Base-by-base conservation (phyloP, 2,329 filamentous ascomycete genomes). In the Didymella lethalis region DNA sequence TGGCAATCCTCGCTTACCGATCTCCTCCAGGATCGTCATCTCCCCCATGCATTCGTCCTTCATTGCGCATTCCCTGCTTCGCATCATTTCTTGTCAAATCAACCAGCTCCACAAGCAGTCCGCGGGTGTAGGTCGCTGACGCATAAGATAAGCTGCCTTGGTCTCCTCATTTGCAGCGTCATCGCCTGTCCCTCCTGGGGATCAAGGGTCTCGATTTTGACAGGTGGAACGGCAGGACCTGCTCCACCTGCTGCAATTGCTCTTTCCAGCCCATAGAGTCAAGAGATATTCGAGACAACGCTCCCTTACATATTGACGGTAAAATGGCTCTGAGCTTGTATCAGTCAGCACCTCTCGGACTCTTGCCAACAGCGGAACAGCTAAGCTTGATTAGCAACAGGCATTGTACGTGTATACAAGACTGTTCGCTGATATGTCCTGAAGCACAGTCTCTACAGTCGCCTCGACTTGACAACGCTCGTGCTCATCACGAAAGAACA, bases 1-100 rank as follows among this genome's bases (percentile, higher is more conserved):
- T 60, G 55, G 57, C 48, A 61, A 10, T 54, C 57, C 41, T 65
- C 60, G 60, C 63, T 65, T 61, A 63, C 48, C 60, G 55, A 61
- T 54, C 50, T 59, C 52, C 45, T 44, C 51, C 48, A 60, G 51
- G 43, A 54, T 44, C 38, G 34, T 36, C 51, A 63, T 63, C 47
- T 28, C 38, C 45, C 44, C 10, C 47, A 26, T 34, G 23, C 23
- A 32, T n/a, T 36, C 32, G 6, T 53, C 28, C 23, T 43, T 29
- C 34, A 47, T 43, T 47, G 56, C 49, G 40, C 47, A 32, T 59
- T 59, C 56, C 56, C 56, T 59, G 56, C 49, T 46, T 50, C 51
- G 32, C 38, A 59, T 59, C 56, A 48, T 46, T 54, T n/a, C 56
- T 20, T 38, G 29, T 54, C 29, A 18, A n/a, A 32, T 54, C 47